These are phyloP conservation scores for Sugiyamaella floridensis DNA, from an alignment of 805 yeast species.

Conservation along the genomic window DNA sequence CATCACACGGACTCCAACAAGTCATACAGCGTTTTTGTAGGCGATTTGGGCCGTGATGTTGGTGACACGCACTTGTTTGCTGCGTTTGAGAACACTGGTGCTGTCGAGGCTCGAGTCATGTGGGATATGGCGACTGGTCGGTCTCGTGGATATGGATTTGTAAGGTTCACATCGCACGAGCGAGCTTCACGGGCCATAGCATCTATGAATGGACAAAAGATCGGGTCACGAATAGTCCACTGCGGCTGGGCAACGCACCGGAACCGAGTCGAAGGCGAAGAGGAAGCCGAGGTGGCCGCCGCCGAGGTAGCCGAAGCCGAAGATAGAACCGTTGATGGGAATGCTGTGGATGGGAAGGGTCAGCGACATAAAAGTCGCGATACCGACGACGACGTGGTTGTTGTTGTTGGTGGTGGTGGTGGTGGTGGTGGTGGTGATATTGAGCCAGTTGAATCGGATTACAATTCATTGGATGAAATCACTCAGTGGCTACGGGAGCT, in stretches of 20 bases:
- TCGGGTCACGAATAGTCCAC: conserved; percentile 72
- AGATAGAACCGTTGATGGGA: too few relatives aligned
- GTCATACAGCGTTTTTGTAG: conserved; percentile 72
- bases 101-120: conserved; percentile 86
- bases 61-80: conserved; percentile 63
- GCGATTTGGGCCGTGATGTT: conserved; percentile 76
- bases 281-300: too few relatives aligned
- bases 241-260: conserved; percentile 75
- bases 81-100: conserved; percentile 50
- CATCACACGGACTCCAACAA: conserved; percentile 54
- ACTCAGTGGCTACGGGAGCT: too few relatives aligned
- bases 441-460: too few relatives aligned
- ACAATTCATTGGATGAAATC: too few relatives aligned
- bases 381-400: too few relatives aligned
- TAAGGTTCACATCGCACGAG: conserved; percentile 79
- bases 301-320: too few relatives aligned
- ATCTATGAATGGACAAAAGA: conserved; percentile 53
- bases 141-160: conserved; percentile 87
- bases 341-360: too few relatives aligned
- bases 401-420: too few relatives aligned
- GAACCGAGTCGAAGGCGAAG: conserved; percentile 23
- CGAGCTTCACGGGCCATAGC: conserved; percentile 84
- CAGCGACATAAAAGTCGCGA: too few relatives aligned
- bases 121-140: conserved; percentile 96
- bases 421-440: too few relatives aligned